Conservation (phyloP, 768 basidiomycete species). For the Steccherinum ochraceum region DNA sequence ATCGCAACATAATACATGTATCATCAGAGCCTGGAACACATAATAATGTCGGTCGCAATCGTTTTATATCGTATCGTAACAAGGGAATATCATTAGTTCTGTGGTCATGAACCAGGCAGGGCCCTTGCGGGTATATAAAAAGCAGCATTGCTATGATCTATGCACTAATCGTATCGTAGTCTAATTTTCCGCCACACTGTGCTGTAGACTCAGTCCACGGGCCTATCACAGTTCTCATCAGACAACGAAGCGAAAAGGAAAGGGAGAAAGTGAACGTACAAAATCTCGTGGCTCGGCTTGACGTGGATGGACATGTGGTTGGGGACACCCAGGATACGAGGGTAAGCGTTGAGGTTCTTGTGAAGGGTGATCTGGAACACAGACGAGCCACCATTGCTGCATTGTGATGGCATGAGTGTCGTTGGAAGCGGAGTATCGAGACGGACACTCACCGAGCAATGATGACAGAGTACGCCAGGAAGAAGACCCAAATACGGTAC, state of each 20-base stretch:
- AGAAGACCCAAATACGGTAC: slow-evolving; percentile 96
- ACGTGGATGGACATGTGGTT: slow-evolving; percentile 80
- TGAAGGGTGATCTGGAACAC: slow-evolving; percentile 98
- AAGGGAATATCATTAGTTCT: too few species aligned
- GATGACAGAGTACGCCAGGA: slow-evolving; percentile 91
- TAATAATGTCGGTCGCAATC: too few species aligned
- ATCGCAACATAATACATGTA: too few species aligned
- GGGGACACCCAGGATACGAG: slow-evolving; percentile 78
- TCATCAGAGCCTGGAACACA: too few species aligned
- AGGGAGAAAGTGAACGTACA: slow-evolving; percentile 28
- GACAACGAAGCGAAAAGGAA: neutral
- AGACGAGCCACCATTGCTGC: slow-evolving; percentile 80
- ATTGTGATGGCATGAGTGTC: slow-evolving; percentile 1
- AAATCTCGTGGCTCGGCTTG: slow-evolving; percentile 44
- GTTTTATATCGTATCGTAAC: too few species aligned
- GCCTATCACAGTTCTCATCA: neutral
- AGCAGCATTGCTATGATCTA: neutral
- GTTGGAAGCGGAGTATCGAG: neutral
- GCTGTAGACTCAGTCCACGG: slow-evolving; percentile 8
- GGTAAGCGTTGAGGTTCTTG: slow-evolving; percentile 97
- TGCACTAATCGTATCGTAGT: neutral
- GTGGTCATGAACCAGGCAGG: too few species aligned
- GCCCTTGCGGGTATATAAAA: neutral
- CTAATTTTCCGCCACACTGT: neutral
- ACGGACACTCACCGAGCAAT: slow-evolving; percentile 50